phyloP scores from a whole-genome alignment of 768 basidiomycete species.

The Leccinum subgranulosum region DNA sequence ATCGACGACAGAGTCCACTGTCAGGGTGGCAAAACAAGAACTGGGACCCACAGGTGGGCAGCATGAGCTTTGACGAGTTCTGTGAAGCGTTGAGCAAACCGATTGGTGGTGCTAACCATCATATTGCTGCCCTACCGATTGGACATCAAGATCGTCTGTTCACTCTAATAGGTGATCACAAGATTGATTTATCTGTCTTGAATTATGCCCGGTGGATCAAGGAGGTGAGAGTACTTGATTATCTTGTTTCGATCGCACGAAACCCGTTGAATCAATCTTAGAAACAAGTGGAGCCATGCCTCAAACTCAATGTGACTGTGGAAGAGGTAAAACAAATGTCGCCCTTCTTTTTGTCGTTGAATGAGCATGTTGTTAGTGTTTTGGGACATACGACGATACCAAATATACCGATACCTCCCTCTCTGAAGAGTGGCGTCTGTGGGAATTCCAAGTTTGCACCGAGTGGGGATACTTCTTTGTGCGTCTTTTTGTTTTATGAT shows the following conservation, averaged over 20 bases:
- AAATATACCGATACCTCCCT: conserved; percentile 61
- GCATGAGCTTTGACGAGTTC: conserved; percentile 63
- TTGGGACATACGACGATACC: conserved; percentile 74
- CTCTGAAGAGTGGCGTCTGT: conserved; percentile 77
- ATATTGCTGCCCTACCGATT: conserved; percentile 41
- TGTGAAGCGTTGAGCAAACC: conserved; percentile 55
- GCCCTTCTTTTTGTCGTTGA: background rate
- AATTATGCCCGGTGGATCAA: conserved; percentile 81
- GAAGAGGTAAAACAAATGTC: conserved; percentile 44
- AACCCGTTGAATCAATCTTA: conserved; percentile 21
- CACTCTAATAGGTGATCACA: conserved; percentile 42
- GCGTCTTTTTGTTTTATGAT: conserved; percentile 17
- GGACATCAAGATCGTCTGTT: conserved; percentile 49
- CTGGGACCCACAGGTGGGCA: conserved; percentile 78
- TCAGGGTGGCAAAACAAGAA: conserved; percentile 79
- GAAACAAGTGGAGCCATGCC: conserved; percentile 59
- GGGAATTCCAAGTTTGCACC: conserved; percentile 91
- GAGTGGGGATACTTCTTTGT: conserved; percentile 95
- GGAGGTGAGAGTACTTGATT: conserved; percentile 40
- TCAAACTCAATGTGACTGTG: conserved; percentile 38
- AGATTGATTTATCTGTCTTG: conserved; percentile 56
- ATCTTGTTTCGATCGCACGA: background rate
- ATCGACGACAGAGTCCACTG: conserved; percentile 48
- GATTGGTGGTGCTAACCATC: conserved; percentile 28
- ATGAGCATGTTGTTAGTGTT: conserved; percentile 53